Base-by-base conservation (phyloP, 176 grass and related monocot species). In the Carex parvula region DNA sequence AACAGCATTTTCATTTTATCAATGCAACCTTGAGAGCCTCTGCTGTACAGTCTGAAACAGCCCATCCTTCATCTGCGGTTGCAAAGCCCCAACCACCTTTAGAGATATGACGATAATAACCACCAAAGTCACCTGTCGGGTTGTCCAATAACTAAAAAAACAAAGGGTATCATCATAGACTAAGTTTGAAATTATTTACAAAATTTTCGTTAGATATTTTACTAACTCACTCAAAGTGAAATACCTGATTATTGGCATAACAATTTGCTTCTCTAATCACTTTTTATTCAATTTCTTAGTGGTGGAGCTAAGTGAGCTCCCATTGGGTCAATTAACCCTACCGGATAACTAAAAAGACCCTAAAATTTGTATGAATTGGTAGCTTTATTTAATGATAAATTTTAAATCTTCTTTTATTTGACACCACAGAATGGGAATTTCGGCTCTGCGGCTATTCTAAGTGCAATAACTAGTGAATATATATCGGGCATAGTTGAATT, bases 31-130 rank as follows among this genome's bases (percentile, higher is more conserved):
- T 88, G 57, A 96, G 85, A 67, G 91, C 93, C 86, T 96, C 91
- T 88, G 91, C 94, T 87, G 94, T 93, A 85, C 91, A 93, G 21
- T 96, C 94, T 65, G 91, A 93, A 82, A 93, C 91, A 17, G 90
- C 73, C 94, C 91, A 96, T 17, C 89, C 89, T 54, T 96, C 88
- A 78, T 93, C 91, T 59, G 85, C 89, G 46, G 87, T 88, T 82
- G 88, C 87, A 79, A 96, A 96, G 37, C 61, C 82, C 93, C 93
- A 95, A 64, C 88, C 85, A 65, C 93, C 93, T 91, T 93, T 95
- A 48, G 93, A 91, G 35, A 86, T 82, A 64, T 95, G 89, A 16
- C 93, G 89, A 73, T 86, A 88, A 81, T 86, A 85, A 81, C 70
- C 80, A 54, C 35, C 22, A 66, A 91, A 91, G 61, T 95, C 91